Conservation (phyloP, 345 rosid genomes). For the Dovyalis caffra region DNA sequence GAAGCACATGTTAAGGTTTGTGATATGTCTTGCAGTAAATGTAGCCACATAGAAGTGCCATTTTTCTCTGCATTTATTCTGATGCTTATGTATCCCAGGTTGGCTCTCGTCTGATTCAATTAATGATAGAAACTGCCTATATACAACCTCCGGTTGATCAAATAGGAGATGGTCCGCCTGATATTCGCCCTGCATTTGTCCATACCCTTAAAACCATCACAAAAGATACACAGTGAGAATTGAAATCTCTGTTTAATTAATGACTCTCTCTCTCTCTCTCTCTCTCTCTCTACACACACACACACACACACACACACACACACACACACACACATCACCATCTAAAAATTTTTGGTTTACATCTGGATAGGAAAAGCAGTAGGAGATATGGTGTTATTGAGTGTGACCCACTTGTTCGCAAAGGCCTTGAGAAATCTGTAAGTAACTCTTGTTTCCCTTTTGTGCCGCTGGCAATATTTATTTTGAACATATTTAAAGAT, state of each 20-base stretch:
- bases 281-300: conserved; percentile 1
- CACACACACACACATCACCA: background rate
- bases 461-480: conserved; percentile 1
- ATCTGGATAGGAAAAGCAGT: conserved; percentile 58
- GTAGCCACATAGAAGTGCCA: background rate
- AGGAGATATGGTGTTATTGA: conserved; percentile 92
- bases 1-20: conserved; percentile 84
- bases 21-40: conserved; percentile 18
- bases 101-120: conserved; percentile 82
- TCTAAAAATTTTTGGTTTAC: background rate
- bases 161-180: conserved; percentile 72
- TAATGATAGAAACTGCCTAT: conserved; percentile 79
- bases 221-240: conserved; percentile 62
- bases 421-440: conserved; percentile 92
- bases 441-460: conserved; percentile 24
- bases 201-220: conserved; percentile 59
- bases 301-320: too few relatives aligned
- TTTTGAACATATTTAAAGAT: conserved; percentile 2
- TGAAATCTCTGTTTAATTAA: conserved; percentile 17
- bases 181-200: conserved; percentile 88
- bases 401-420: conserved; percentile 79
- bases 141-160: conserved; percentile 83
- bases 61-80: conserved; percentile 16
- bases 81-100: conserved; percentile 52
- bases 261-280: conserved; percentile 16